Conservation (phyloP, 495 filamentous ascomycete species). For the Lepidopterella palustris region DNA sequence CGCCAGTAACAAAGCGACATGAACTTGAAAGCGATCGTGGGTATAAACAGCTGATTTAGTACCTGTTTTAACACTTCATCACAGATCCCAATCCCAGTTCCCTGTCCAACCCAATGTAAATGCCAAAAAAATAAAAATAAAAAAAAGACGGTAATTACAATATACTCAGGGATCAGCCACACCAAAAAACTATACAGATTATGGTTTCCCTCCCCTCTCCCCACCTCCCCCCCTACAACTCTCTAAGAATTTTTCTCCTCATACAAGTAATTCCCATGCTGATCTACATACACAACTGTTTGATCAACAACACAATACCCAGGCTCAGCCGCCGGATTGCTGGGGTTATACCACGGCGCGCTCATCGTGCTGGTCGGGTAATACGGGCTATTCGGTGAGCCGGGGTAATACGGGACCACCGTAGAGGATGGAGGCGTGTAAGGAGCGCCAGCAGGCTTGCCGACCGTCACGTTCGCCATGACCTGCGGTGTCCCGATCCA, state of each 20-base stretch:
- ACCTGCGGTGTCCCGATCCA: conserved; percentile 5
- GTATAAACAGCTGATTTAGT: too few relatives aligned
- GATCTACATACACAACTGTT: conserved; percentile 20
- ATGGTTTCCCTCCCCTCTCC: too few relatives aligned
- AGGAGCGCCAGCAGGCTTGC: conserved; percentile 15
- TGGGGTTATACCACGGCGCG: conserved; percentile 7
- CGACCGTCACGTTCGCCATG: conserved; percentile 12
- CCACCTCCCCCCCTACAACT: neutral
- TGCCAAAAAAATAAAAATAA: too few relatives aligned
- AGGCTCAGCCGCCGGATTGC: conserved; percentile 7
- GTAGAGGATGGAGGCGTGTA: conserved; percentile 7
- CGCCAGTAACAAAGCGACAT: too few relatives aligned
- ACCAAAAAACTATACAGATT: too few relatives aligned
- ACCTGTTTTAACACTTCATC: too few relatives aligned
- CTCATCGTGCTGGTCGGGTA: neutral
- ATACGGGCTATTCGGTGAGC: neutral
- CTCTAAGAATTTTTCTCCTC: conserved; percentile 7
- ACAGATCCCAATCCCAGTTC: too few relatives aligned
- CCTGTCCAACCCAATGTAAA: too few relatives aligned
- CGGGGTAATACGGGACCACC: neutral
- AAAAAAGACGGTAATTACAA: too few relatives aligned
- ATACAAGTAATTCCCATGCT: conserved; percentile 17
- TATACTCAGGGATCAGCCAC: too few relatives aligned
- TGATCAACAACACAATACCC: conserved; percentile 15
- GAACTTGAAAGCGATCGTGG: too few relatives aligned